Percentiles rank a stretch among this genome's conserved stretches.
Conservation (phyloP, 768 basidiomycete genomes). For the Podaxis sp. region DNA sequence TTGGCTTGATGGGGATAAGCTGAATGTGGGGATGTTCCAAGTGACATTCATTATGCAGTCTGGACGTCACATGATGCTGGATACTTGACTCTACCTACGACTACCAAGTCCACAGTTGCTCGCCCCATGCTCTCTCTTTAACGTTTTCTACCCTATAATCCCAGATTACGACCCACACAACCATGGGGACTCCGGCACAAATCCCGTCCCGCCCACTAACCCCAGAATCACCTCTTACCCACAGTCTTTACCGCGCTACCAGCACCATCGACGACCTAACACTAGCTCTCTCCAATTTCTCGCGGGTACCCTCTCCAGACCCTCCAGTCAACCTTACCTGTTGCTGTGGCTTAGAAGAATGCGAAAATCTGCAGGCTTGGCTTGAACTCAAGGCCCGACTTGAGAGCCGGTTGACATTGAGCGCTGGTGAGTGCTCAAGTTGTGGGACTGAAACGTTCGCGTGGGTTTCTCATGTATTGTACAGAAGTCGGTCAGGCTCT, state of each 20-base stretch:
- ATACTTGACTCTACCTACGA: neutral
- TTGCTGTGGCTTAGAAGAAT: constrained; percentile 65
- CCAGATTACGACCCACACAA: neutral
- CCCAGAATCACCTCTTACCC: constrained; percentile 50
- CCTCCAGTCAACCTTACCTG: constrained; percentile 50
- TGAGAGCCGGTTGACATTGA: constrained; percentile 75
- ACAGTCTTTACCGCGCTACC: constrained; percentile 50
- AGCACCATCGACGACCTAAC: constrained; percentile 81
- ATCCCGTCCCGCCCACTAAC: constrained; percentile 36
- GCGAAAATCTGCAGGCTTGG: constrained; percentile 66
- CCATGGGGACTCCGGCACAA: constrained; percentile 19
- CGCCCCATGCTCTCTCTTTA: neutral
- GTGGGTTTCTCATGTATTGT: neutral
- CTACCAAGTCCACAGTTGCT: neutral
- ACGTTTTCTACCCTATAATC: neutral
- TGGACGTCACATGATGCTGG: constrained; percentile 10
- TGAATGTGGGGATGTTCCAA: neutral
- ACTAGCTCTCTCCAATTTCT: constrained; percentile 66
- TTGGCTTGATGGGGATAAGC: neutral
- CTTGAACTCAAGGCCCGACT: constrained; percentile 62
- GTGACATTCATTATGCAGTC: constrained; percentile 1
- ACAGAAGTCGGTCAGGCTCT: constrained; percentile 90
- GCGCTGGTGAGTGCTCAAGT: constrained; percentile 67
- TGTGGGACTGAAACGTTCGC: neutral
- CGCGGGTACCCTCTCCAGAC: constrained; percentile 74